Conservation (phyloP, 2,329 filamentous ascomycete genomes). For the Xylaria sp. region DNA sequence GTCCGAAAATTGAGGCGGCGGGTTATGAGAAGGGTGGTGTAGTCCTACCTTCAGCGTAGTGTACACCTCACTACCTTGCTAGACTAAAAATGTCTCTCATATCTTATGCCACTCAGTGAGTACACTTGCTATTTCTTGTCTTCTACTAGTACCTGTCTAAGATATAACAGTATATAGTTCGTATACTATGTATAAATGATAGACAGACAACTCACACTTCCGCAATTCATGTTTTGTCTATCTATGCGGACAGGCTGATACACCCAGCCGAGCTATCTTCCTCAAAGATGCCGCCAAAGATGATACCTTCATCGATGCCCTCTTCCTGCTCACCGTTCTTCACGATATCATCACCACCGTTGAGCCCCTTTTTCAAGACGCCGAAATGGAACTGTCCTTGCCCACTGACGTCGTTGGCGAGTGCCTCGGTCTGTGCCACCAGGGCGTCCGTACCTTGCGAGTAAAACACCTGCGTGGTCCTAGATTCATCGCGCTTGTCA, state of each 20-base stretch:
- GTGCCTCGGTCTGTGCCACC: conserved; percentile 24
- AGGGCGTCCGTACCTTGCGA: conserved; percentile 22
- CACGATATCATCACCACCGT: conserved; percentile 27
- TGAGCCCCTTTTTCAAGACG: conserved; percentile 30
- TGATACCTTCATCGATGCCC: conserved; percentile 27
- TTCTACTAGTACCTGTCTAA: background rate
- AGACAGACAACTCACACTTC: background rate
- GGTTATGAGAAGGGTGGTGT: background rate
- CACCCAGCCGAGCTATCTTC: conserved; percentile 29
- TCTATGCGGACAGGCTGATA: conserved; percentile 28
- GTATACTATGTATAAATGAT: no score
- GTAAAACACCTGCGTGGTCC: conserved; percentile 31
- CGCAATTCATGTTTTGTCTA: background rate
- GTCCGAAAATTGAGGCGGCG: conserved; percentile 23
- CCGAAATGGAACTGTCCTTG: conserved; percentile 31
- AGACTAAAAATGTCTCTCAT: background rate
- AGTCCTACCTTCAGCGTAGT: background rate
- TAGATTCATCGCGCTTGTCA: conserved; percentile 9
- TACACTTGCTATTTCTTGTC: background rate
- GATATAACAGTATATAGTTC: background rate
- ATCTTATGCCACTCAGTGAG: background rate
- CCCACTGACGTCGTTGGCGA: conserved; percentile 28
- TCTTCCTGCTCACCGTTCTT: conserved; percentile 29
- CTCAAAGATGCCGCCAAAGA: conserved; percentile 32
- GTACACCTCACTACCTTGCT: background rate